Evolutionary conservation across 495 filamentous ascomycete species (phyloP).

Genomic region (Talaromyces thailandensis): DNA sequence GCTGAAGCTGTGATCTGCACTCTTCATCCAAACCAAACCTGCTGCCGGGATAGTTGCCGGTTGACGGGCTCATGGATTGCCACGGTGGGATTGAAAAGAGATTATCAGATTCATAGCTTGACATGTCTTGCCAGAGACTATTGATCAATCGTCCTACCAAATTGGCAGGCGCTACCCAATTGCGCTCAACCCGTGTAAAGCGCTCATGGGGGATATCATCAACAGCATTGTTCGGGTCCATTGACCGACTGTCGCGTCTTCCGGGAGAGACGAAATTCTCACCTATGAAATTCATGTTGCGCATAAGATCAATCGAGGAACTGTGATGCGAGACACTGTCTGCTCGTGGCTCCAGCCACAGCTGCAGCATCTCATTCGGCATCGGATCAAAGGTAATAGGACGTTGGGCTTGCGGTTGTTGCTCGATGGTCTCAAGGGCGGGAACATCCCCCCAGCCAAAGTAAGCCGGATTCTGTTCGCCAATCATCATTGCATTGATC

Average conservation of each 20-base stretch:
- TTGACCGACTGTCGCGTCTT: constrained; percentile 16
- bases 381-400: constrained; percentile 19
- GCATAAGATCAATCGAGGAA: constrained; percentile 22
- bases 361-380: constrained; percentile 29
- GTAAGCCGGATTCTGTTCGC: constrained; percentile 22
- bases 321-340: constrained; percentile 27
- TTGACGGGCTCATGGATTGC: constrained; percentile 10
- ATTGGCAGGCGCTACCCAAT: constrained; percentile 37
- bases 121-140: constrained; percentile 37
- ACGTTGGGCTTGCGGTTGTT: constrained; percentile 12
- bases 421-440: constrained; percentile 12
- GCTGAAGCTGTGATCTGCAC: constrained; percentile 34
- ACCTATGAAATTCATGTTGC: constrained; percentile 20
- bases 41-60: constrained; percentile 16
- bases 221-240: constrained; percentile 24
- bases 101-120: constrained; percentile 32
- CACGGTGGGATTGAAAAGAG: constrained; percentile 29
- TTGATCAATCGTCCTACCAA: constrained; percentile 38
- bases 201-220: constrained; percentile 36
- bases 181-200: constrained; percentile 40
- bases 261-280: constrained; percentile 19
- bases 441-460: constrained; percentile 30
- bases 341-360: constrained; percentile 31
- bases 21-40: constrained; percentile 41
- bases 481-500: constrained; percentile 25